Evolutionary conservation across 495 filamentous ascomycete species (phyloP), one percentile per base, ranked within the genome.

Genomic region (Penicillium lividum): DNA sequence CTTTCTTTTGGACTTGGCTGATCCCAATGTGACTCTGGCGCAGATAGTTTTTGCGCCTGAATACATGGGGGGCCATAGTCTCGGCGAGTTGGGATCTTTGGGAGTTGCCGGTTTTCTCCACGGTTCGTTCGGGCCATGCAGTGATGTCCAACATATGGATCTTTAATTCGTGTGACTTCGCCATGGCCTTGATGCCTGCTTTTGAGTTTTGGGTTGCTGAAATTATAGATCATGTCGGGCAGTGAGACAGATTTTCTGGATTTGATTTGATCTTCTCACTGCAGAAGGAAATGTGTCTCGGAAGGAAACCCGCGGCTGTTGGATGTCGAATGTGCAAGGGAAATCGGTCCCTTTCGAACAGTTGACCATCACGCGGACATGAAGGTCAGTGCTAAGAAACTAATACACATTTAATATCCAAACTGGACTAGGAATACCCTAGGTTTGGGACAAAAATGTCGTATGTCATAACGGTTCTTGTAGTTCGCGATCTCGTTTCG

Each of bases 121-220:
- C 64, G 59, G 61, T 66, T 60, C 56, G 58, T 40, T 64, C 46
- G 57, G 58, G 51, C 61, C 64, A 75, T 75, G 71, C 73, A 74
- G 36, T 68, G 71, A 58, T 75, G 73, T 77, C 74, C 68, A 74
- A 77, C 62, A 58, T 51, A 27, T 42, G 45, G 57, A 70, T 67
- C 53, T 59, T 61, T 61, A 59, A 58, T 44, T 59, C 63, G 62
- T 68, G 65, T 68, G 64, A 71, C 65, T 46, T 16, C 34, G 44
- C 16, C 53, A 29, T 22, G 45, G 43, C 59, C 47, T 62, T 53
- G 50, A 49, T 63, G 54, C 55, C 60, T 63, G 44, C 57, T 53
- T 66, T 65, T 64, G 51, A 47, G 57, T 56, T 60, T 54, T 57
- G 57, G 53, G 58, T 47, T 59, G 36, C 48, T 56, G 34, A 54